These are phyloP conservation scores for Pestalotiopsis sp. DNA, from an alignment of 2,329 filamentous ascomycete genomes.

Conservation along the genomic window DNA sequence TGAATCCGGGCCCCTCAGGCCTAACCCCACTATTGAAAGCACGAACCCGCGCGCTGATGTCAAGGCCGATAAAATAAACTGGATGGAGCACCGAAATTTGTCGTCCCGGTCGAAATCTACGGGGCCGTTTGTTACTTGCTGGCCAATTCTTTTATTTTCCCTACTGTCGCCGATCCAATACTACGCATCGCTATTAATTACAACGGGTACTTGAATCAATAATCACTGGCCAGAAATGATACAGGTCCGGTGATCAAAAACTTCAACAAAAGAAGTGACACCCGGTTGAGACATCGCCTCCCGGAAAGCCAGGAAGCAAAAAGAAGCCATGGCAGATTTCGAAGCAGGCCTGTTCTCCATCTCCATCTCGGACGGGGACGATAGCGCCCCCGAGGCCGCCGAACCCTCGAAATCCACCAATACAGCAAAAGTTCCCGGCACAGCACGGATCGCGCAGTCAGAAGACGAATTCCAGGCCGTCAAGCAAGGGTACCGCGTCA, in stretches of 20 bases:
- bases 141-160: neutral
- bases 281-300: neutral
- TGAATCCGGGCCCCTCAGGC: slow-evolving; percentile 18
- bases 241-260: neutral
- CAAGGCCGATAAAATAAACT: slow-evolving; percentile 13
- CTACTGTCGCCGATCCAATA: neutral
- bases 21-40: slow-evolving; percentile 23
- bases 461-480: slow-evolving; percentile 53
- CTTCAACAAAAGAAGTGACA: neutral
- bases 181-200: neutral
- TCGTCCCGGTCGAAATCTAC: neutral
- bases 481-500: slow-evolving; percentile 46
- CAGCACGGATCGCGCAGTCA: slow-evolving; percentile 39
- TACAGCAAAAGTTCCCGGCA: slow-evolving; percentile 15
- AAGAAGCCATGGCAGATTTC: slow-evolving; percentile 24
- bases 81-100: neutral
- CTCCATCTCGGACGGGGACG: slow-evolving; percentile 41
- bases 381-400: slow-evolving; percentile 24
- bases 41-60: slow-evolving; percentile 26
- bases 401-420: slow-evolving; percentile 17
- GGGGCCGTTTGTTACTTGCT: neutral
- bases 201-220: neutral
- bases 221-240: neutral
- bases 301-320: neutral
- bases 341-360: slow-evolving; percentile 44